Percentiles rank a stretch among this genome's conserved stretches.
Evolutionary conservation across 305 asterid genomes (phyloP).

Genomic region (Rubia peregrina): DNA sequence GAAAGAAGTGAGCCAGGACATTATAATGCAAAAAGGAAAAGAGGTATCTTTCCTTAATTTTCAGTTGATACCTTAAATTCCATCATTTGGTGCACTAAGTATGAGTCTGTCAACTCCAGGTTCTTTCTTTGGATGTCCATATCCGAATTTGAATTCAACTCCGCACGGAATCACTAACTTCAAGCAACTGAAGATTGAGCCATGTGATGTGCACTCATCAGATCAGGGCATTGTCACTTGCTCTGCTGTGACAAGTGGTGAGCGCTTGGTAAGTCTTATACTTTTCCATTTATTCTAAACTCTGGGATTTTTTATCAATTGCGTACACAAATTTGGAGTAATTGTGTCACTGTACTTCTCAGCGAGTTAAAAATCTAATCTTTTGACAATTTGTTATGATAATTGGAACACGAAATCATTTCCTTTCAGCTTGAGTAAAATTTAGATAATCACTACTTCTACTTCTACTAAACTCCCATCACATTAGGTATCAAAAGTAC

Average conservation of each 20-base stretch:
- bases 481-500: not conserved
- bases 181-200: conserved; percentile 19
- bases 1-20: not conserved
- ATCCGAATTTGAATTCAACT: not conserved
- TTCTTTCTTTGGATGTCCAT: not conserved
- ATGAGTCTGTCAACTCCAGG: not conserved
- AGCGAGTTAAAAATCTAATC: not conserved
- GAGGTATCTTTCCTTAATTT: conserved; percentile 7
- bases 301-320: not conserved
- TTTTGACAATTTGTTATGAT: not conserved
- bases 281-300: conserved; percentile 1
- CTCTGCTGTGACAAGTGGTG: conserved; percentile 16
- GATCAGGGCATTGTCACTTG: conserved; percentile 7
- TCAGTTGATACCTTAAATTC: conserved; percentile 1
- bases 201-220: conserved; percentile 15
- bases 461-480: not conserved
- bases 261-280: conserved; percentile 19
- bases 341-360: not conserved
- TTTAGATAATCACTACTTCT: not conserved
- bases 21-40: conserved; percentile 7
- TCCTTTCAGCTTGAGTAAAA: not conserved
- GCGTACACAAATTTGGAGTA: not conserved
- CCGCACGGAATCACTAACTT: not conserved
- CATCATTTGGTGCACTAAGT: not conserved
- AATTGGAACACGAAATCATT: not conserved